Percentiles rank a stretch among this genome's conserved stretches.
These are phyloP conservation scores for Phytophthora litchii DNA, from an alignment of 352 stramenopile species.

Conservation along the genomic window DNA sequence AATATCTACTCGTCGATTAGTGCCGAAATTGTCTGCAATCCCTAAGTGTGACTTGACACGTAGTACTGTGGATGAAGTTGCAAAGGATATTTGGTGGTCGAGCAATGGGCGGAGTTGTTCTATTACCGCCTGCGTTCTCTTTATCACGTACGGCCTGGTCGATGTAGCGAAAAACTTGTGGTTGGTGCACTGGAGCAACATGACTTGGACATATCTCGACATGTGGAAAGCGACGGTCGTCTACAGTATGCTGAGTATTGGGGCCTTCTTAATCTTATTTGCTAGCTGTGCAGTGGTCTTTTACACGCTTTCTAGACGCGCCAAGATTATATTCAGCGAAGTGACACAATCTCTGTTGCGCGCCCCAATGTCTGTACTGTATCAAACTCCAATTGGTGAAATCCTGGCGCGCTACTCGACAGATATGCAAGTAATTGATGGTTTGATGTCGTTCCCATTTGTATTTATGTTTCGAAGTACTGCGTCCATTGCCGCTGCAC, in stretches of 20 bases:
- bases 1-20: slow-evolving; percentile 12
- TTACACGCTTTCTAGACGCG: slow-evolving; percentile 30
- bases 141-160: slow-evolving; percentile 34
- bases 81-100: slow-evolving; percentile 34
- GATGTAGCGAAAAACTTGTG: slow-evolving; percentile 43
- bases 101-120: slow-evolving; percentile 15
- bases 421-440: slow-evolving; percentile 42
- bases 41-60: slow-evolving; percentile 20
- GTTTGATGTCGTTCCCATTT: slow-evolving; percentile 37
- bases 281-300: slow-evolving; percentile 35
- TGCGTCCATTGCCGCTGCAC: slow-evolving; percentile 30
- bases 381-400: slow-evolving; percentile 44
- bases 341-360: slow-evolving; percentile 38
- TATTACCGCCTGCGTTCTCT: slow-evolving; percentile 16
- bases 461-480: slow-evolving; percentile 38
- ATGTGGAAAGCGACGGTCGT: slow-evolving; percentile 39
- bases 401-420: slow-evolving; percentile 43
- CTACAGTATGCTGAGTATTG: slow-evolving; percentile 37
- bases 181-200: slow-evolving; percentile 46
- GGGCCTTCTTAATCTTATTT: slow-evolving; percentile 34
- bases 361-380: slow-evolving; percentile 43
- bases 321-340: slow-evolving; percentile 34
- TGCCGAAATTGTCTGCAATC: slow-evolving; percentile 5
- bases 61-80: slow-evolving; percentile 22
- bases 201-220: slow-evolving; percentile 21